Evolutionary conservation across 805 yeast species (phyloP).

Genomic region (Huiozyma sinensis): DNA sequence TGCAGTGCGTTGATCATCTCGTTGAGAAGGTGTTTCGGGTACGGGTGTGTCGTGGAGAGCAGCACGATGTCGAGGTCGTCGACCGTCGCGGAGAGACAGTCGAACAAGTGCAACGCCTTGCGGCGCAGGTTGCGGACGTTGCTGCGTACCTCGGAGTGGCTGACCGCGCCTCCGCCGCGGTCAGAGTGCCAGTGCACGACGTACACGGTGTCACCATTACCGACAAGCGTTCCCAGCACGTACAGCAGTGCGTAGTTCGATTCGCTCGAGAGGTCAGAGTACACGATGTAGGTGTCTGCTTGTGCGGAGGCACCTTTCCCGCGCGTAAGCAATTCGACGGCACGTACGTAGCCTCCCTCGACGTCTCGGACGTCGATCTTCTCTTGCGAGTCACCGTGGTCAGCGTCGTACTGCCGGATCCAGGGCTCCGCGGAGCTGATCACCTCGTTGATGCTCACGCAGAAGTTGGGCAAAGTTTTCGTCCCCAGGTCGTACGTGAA

Average conservation of each 20-base stretch:
- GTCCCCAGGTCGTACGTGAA: conserved; percentile 25
- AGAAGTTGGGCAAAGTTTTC: conserved; percentile 26
- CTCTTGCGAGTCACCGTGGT: conserved; percentile 19
- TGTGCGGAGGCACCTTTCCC: conserved; percentile 5
- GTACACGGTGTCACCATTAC: conserved; percentile 73
- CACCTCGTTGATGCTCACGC: conserved; percentile 19
- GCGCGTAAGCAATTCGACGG: conserved; percentile 12
- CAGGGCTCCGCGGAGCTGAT: conserved; percentile 25
- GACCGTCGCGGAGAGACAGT: conserved; percentile 19
- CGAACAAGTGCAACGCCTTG: conserved; percentile 19
- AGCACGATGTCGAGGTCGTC: conserved; percentile 24
- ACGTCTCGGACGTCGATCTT: conserved; percentile 20
- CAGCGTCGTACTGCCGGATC: conserved; percentile 19
- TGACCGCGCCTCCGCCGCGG: conserved; percentile 3
- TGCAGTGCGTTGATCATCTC: conserved; percentile 29
- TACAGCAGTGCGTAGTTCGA: conserved; percentile 78
- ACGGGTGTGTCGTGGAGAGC: conserved; percentile 29
- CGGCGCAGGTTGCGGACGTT: conserved; percentile 13
- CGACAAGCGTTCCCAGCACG: conserved; percentile 75
- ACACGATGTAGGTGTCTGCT: conserved; percentile 42
- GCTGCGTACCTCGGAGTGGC: conserved; percentile 5
- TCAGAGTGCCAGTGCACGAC: conserved; percentile 35
- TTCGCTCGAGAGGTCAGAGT: conserved; percentile 77
- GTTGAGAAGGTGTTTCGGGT: conserved; percentile 30
- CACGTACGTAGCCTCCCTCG: conserved; percentile 22